Evolutionary conservation across 2,329 filamentous ascomycete genomes (phyloP).

Genomic region (Metarhizium robertsii): DNA sequence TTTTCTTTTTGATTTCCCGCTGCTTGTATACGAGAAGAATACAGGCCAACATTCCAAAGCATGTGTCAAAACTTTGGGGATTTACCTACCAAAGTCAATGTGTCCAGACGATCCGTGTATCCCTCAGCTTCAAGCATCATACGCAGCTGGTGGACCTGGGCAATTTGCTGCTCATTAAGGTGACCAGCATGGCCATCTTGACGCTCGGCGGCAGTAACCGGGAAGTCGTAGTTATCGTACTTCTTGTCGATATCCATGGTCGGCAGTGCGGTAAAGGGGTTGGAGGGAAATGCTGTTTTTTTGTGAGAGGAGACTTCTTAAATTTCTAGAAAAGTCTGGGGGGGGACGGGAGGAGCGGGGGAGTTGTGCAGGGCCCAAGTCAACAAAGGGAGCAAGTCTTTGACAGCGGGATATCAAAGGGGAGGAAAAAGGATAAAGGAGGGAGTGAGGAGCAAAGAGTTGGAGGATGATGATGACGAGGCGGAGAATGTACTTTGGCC

Average conservation of each 20-base stretch:
- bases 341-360: neutral
- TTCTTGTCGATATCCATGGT: slow-evolving; percentile 66
- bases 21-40: neutral
- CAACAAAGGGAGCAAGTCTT: neutral
- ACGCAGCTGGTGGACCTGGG: slow-evolving; percentile 78
- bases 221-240: slow-evolving; percentile 95
- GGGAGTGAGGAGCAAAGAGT: neutral
- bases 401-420: neutral
- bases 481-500: neutral
- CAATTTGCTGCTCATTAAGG: slow-evolving; percentile 79
- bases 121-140: slow-evolving; percentile 76
- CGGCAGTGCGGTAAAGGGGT: slow-evolving; percentile 5
- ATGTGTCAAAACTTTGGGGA: neutral
- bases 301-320: neutral
- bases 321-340: neutral
- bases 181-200: slow-evolving; percentile 79
- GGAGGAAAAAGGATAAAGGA: neutral
- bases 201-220: slow-evolving; percentile 61
- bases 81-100: slow-evolving; percentile 68
- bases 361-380: neutral
- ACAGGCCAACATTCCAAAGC: neutral
- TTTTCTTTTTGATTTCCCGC: slow-evolving; percentile 2
- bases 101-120: slow-evolving; percentile 78
- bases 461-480: neutral
- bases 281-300: slow-evolving; percentile 1